Evolutionary conservation across 2,329 filamentous ascomycete species (phyloP), one percentile per base, ranked within the genome.

Genomic region (Colletotrichum kahawae): DNA sequence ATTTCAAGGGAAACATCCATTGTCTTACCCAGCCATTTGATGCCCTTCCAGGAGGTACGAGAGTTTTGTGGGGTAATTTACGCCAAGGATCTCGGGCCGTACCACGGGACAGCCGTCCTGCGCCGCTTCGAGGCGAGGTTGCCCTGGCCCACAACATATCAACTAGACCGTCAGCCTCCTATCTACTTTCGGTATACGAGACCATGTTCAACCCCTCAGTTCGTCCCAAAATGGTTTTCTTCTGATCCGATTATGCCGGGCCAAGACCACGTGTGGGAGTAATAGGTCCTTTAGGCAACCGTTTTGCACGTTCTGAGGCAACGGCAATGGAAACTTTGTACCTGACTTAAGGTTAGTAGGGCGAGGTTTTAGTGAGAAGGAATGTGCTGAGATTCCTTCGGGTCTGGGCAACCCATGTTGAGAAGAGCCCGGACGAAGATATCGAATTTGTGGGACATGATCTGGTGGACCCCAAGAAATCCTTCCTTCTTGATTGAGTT

Each of bases 351-450:
- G n/a, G n/a, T 21, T 48, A 12, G 43, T 48, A 48, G 43, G 43
- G 56, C 27, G 3, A 31, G 5, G 2, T 27, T 6, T 59, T 59
- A 10, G 18, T 27, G 27, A 18, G 56, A 59, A 59, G 27, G 56
- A 59, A 5, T 59, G 56, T 59, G 56, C 56, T 59, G 56, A 51
- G 56, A 59, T 29, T 33, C 56, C 56, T 59, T 59, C 27, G 56
- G 56, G 27, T 8, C 56, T 59, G 27, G 56, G 56, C 56, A 31
- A 4, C 18, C 27, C 56, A 29, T 31, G 16, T 31, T 21, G 5
- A 48, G 27, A 31, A n/a, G 27, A 31, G 18, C 24, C 24, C 24
- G 24, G 18, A 21, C n/a, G 38, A 7, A 10, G 18, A 5, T 31
- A 59, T 59, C 8, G 18, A 59, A 7, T 27, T 12, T n/a, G 16